Conservation (phyloP, 1,284 basidiomycete species). For the Kwoniella shivajii region DNA sequence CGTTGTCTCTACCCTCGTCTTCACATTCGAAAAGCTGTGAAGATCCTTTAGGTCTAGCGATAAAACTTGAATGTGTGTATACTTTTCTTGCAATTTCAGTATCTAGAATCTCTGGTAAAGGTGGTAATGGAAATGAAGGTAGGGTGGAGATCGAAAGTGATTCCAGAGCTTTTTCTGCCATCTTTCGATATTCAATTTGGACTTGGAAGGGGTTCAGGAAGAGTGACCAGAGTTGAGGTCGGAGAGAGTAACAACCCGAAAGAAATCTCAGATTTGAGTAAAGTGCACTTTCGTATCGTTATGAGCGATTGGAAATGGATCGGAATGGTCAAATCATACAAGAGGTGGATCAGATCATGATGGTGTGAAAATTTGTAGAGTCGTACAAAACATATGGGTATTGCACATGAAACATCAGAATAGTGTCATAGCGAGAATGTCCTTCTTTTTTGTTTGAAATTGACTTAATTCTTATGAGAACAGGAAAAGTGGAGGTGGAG, state of each 20-base stretch:
- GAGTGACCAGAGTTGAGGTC: background rate
- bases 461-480: too few species aligned
- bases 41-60: slow-evolving; percentile 9
- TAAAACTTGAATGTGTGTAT: slow-evolving; percentile 36
- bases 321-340: too few species aligned
- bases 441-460: too few species aligned
- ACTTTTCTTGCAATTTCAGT: slow-evolving; percentile 21
- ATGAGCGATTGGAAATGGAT: background rate
- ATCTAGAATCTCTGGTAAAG: slow-evolving; percentile 34
- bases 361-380: too few species aligned
- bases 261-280: background rate
- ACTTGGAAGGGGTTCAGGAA: slow-evolving; percentile 3
- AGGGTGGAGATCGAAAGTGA: too few species aligned
- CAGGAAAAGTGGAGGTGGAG: too few species aligned
- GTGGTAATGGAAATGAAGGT: slow-evolving; percentile 34
- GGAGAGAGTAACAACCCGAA: background rate
- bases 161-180: too few species aligned
- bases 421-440: too few species aligned
- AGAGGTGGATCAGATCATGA: too few species aligned
- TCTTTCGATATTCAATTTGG: too few species aligned
- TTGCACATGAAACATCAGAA: too few species aligned
- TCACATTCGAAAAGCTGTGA: slow-evolving; percentile 11
- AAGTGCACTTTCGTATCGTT: background rate
- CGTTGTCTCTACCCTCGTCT: slow-evolving; percentile 32
- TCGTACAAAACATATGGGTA: too few species aligned